phyloP scores from a whole-genome alignment of 306 rosid species.

The Rosa rugosa region DNA sequence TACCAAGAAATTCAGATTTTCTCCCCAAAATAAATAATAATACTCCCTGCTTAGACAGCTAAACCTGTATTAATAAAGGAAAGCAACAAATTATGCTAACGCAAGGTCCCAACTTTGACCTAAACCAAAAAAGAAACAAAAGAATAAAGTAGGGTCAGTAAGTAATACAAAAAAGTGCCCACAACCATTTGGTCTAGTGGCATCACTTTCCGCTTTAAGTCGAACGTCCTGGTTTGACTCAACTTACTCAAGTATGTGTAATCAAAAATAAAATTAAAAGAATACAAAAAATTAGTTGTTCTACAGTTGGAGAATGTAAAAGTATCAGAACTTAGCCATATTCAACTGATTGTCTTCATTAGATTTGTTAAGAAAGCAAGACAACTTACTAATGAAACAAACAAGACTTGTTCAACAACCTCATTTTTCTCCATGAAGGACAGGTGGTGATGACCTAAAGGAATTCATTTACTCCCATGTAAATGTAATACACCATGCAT shows the following conservation, averaged over 20 bases:
- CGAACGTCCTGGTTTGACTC: neutral
- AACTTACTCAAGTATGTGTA: neutral
- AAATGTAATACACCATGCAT: neutral
- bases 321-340: neutral
- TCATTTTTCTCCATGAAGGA: neutral
- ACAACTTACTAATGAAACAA: neutral
- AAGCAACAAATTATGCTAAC: conserved; percentile 29
- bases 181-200: neutral
- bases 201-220: neutral
- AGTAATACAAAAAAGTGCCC: neutral
- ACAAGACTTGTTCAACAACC: neutral
- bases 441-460: neutral
- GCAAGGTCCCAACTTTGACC: neutral
- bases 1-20: conserved; percentile 63
- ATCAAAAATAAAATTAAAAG: neutral
- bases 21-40: conserved; percentile 86
- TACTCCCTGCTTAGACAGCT: conserved; percentile 91
- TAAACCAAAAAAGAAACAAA: neutral
- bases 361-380: neutral
- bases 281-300: neutral
- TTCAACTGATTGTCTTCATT: conserved; percentile 7
- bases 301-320: neutral
- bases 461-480: neutral
- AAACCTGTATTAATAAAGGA: conserved; percentile 56
- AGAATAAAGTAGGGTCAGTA: neutral